These are phyloP conservation scores for Amanita phalloides DNA, from an alignment of 768 basidiomycete genomes.

Conservation along the genomic window DNA sequence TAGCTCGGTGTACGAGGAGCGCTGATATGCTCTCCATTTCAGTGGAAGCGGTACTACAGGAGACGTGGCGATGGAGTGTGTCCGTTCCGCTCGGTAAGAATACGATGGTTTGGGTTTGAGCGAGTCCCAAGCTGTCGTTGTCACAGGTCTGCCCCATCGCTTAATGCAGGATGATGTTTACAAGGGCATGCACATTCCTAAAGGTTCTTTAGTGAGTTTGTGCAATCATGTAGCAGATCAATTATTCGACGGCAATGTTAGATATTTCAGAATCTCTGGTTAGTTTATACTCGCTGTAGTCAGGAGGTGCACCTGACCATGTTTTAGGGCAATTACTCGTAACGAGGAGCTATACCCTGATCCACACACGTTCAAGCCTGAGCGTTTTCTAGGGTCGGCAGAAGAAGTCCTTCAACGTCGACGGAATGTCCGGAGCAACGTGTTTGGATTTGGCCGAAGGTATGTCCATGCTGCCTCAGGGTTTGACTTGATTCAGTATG, in stretches of 20 bases:
- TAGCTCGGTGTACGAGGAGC: neutral
- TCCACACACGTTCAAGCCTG: constrained; percentile 40
- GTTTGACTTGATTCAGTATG: neutral
- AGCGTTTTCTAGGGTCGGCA: constrained; percentile 32
- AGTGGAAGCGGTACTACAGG: constrained; percentile 45
- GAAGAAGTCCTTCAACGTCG: constrained; percentile 17
- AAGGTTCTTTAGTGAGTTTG: constrained; percentile 42
- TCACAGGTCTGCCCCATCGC: constrained; percentile 50
- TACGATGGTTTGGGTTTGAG: neutral
- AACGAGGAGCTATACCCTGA: constrained; percentile 41
- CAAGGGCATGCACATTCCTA: constrained; percentile 44
- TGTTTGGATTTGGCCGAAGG: constrained; percentile 33
- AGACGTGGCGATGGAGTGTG: constrained; percentile 44
- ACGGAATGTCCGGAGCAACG: constrained; percentile 22
- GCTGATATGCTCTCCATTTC: neutral
- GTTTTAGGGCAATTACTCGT: constrained; percentile 34
- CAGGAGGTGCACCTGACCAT: neutral
- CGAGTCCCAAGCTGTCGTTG: constrained; percentile 1
- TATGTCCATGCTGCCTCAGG: constrained; percentile 9
- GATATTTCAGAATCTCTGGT: constrained; percentile 59
- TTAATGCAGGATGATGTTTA: constrained; percentile 60
- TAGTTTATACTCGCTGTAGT: constrained; percentile 6
- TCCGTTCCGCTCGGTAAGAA: constrained; percentile 47
- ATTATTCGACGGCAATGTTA: constrained; percentile 6
- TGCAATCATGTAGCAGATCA: neutral